Conservation (phyloP, 345 rosid genomes). For the Camelina sativa region DNA sequence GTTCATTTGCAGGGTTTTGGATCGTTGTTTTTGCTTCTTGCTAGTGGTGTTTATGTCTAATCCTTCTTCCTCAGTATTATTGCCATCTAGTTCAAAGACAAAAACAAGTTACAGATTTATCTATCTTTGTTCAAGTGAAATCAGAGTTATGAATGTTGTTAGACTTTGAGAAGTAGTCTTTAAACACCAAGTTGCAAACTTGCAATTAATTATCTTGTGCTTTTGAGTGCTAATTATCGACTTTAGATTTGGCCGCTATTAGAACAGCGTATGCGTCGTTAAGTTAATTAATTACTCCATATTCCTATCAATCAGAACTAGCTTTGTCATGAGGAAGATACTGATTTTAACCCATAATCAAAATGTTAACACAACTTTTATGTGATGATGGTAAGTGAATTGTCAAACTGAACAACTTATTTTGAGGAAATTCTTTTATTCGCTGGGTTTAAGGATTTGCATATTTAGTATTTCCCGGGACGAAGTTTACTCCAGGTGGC, state of each 20-base stretch:
- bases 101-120: not conserved
- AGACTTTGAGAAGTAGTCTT: conserved; percentile 19
- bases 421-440: not conserved
- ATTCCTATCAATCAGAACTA: not conserved
- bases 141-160: conserved; percentile 26
- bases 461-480: not conserved
- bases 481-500: conserved; percentile 10
- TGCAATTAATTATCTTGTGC: conserved; percentile 8
- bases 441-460: not conserved
- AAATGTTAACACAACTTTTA: too few species aligned
- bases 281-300: not conserved
- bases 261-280: not conserved
- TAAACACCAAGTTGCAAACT: conserved; percentile 18
- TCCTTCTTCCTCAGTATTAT: conserved; percentile 17
- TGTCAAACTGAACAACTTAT: too few species aligned
- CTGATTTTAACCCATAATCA: too few species aligned
- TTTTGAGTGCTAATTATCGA: not conserved
- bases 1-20: conserved; percentile 82
- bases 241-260: conserved; percentile 8
- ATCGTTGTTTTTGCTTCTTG: conserved; percentile 85
- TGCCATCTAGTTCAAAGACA: conserved; percentile 12
- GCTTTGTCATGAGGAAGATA: too few species aligned
- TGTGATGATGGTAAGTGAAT: too few species aligned
- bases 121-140: conserved; percentile 12
- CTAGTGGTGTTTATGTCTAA: conserved; percentile 87